These are phyloP conservation scores for Boletus patriciae DNA, from an alignment of 768 basidiomycete species.

Conservation along the genomic window DNA sequence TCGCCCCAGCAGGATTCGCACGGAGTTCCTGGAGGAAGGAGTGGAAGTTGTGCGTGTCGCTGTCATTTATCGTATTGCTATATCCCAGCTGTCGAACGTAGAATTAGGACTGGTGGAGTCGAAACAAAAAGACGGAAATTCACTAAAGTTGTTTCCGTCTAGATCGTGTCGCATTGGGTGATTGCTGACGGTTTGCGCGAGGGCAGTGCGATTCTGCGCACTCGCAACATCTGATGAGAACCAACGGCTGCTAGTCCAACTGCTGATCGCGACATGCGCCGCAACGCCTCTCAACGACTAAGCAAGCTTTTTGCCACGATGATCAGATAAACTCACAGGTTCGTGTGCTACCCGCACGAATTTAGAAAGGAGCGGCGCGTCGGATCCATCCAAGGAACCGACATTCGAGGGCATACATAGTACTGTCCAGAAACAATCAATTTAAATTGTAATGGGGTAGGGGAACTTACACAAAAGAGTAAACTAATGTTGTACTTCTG, in stretches of 20 bases:
- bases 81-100: constrained; percentile 39
- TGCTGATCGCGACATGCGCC: constrained; percentile 61
- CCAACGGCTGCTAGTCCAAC: constrained; percentile 57
- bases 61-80: constrained; percentile 53
- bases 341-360: constrained; percentile 50
- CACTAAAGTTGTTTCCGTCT: constrained; percentile 41
- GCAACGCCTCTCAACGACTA: constrained; percentile 44
- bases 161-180: constrained; percentile 43
- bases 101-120: neutral
- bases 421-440: constrained; percentile 18
- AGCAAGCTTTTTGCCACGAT: neutral
- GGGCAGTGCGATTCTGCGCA: constrained; percentile 54
- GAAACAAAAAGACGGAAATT: neutral
- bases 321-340: constrained; percentile 23
- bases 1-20: constrained; percentile 40
- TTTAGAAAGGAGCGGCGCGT: constrained; percentile 48
- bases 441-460: no score
- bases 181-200: constrained; percentile 52
- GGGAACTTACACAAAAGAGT: constrained; percentile 56
- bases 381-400: constrained; percentile 37
- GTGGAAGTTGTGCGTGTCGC: constrained; percentile 75
- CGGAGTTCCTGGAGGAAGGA: constrained; percentile 69
- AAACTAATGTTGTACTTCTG: constrained; percentile 61
- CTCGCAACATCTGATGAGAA: constrained; percentile 52
- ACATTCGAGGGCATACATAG: constrained; percentile 37